Evolutionary conservation across 306 rosid species (phyloP).

Genomic region (Lathyrus oleraceus): DNA sequence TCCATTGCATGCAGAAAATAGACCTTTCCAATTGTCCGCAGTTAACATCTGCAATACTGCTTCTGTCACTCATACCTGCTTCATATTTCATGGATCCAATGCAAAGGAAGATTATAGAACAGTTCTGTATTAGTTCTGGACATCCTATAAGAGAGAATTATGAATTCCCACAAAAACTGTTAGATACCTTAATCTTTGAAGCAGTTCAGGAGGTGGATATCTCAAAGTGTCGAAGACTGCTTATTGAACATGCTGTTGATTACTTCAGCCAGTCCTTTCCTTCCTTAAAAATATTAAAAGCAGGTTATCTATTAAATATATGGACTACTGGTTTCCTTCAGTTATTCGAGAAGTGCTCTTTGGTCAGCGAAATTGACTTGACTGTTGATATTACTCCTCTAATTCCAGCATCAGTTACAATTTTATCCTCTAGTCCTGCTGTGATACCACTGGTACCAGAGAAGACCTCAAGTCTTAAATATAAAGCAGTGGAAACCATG

Average conservation of each 20-base stretch:
- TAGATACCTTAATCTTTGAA: slow-evolving; percentile 51
- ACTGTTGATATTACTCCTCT: slow-evolving; percentile 68
- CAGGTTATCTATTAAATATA: slow-evolving; percentile 61
- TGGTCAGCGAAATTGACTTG: slow-evolving; percentile 66
- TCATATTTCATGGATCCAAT: slow-evolving; percentile 43
- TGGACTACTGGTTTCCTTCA: slow-evolving; percentile 42
- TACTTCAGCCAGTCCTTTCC: slow-evolving; percentile 70
- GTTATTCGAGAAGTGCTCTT: slow-evolving; percentile 55
- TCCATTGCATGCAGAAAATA: slow-evolving; percentile 63
- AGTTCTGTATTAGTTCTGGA: slow-evolving; percentile 42
- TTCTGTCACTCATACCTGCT: slow-evolving; percentile 64
- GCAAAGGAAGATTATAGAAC: slow-evolving; percentile 43
- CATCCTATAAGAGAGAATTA: slow-evolving; percentile 34
- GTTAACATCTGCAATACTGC: slow-evolving; percentile 57
- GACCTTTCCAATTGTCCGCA: slow-evolving; percentile 77
- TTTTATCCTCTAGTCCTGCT: slow-evolving; percentile 46
- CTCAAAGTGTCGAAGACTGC: slow-evolving; percentile 65
- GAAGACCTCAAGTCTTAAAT: slow-evolving; percentile 32
- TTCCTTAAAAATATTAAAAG: slow-evolving; percentile 60
- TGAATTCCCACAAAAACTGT: slow-evolving; percentile 32
- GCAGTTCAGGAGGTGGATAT: slow-evolving; percentile 73
- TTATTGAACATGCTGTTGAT: slow-evolving; percentile 58
- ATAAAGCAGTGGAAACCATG: slow-evolving; percentile 36
- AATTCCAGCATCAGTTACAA: slow-evolving; percentile 51
- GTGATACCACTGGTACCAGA: slow-evolving; percentile 37